Conservation (phyloP, 805 yeast species). For the Sugiyamaella chiloensis region DNA sequence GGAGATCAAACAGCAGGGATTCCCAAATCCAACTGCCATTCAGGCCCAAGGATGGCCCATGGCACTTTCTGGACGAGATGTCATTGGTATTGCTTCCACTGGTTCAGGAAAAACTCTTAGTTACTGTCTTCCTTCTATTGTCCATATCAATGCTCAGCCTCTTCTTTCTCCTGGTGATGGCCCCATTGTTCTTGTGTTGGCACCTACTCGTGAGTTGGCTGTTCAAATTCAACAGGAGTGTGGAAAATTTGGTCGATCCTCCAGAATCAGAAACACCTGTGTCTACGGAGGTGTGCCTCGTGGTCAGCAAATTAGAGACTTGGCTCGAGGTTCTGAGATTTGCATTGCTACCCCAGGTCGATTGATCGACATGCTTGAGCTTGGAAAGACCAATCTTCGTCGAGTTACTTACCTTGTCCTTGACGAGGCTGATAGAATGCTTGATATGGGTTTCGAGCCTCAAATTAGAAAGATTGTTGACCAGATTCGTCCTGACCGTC, state of each 20-base stretch:
- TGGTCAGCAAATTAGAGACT: conserved; percentile 96
- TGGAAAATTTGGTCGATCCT: conserved; percentile 85
- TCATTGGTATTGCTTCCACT: conserved; percentile 98
- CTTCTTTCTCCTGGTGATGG: conserved; percentile 92
- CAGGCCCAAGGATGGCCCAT: conserved; percentile 99
- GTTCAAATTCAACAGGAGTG: conserved; percentile 97
- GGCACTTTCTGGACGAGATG: conserved; percentile 98
- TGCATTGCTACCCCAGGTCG: conserved; percentile 99
- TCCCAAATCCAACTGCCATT: conserved; percentile 90
- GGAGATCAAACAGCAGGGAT: conserved; percentile 89
- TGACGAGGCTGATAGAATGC: conserved; percentile 99
- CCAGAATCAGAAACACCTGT: conserved; percentile 90
- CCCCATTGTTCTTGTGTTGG: conserved; percentile 90
- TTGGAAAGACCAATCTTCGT: conserved; percentile 88
- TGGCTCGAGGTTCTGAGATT: conserved; percentile 93
- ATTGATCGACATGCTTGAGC: conserved; percentile 94
- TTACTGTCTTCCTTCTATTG: conserved; percentile 94
- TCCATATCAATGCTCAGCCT: conserved; percentile 98
- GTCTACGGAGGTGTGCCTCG: conserved; percentile 99
- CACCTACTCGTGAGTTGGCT: conserved; percentile 98
- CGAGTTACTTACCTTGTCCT: conserved; percentile 96
- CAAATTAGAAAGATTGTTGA: conserved; percentile 97
- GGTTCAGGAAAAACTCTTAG: conserved; percentile 99
- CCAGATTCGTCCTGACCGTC: conserved; percentile 99
- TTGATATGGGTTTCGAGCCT: conserved; percentile 99